Conservation (phyloP, 2,329 filamentous ascomycete species). For the Fusarium sp. region DNA sequence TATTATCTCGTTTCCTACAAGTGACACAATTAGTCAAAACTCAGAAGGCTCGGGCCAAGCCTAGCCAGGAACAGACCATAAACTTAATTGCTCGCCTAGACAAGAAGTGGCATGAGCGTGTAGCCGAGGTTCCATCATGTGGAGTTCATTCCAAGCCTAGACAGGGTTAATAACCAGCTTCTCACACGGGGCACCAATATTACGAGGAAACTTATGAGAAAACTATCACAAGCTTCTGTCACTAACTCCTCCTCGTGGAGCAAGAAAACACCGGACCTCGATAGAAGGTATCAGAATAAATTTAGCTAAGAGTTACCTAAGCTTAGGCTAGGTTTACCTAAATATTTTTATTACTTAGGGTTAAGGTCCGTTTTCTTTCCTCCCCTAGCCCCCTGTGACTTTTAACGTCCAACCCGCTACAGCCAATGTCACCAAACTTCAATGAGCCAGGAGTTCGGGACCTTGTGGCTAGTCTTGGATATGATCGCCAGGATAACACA, state of each 20-base stretch:
- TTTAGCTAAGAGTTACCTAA: too few species aligned
- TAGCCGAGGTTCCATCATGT: background rate
- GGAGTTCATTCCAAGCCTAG: background rate
- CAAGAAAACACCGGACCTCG: too few species aligned
- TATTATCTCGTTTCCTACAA: too few species aligned
- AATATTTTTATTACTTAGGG: too few species aligned
- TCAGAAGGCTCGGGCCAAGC: background rate
- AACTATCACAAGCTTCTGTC: background rate
- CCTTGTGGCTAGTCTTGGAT: background rate
- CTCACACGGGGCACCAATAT: background rate
- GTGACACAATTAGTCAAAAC: background rate
- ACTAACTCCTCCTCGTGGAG: too few species aligned
- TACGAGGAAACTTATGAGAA: background rate
- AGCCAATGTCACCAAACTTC: background rate
- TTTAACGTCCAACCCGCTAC: background rate
- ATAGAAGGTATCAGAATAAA: too few species aligned
- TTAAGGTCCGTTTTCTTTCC: too few species aligned
- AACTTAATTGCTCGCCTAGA: background rate
- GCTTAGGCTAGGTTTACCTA: too few species aligned
- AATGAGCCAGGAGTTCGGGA: background rate
- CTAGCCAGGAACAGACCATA: background rate
- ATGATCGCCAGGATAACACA: background rate
- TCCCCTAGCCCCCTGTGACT: background rate
- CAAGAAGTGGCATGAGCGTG: background rate
- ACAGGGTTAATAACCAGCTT: background rate